A percentile compares a stretch with the other conserved stretches of the same genome.
phyloP scores from a whole-genome alignment of 148 eudicot genomes.

The Rhododendron molle region DNA sequence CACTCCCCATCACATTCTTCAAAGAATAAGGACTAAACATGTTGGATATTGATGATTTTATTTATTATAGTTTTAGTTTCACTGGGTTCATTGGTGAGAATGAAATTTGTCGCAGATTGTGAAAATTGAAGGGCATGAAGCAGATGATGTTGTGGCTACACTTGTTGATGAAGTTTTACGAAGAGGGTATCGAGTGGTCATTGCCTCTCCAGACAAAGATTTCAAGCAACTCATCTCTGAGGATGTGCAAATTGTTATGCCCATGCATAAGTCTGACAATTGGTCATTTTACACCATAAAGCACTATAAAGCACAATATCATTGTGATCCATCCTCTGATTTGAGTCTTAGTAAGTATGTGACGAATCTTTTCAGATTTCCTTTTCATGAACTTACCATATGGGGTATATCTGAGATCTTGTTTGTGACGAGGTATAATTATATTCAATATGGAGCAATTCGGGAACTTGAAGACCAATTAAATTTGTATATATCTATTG shows the following conservation, averaged over 20 bases:
- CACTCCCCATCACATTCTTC: background rate
- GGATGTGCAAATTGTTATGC: conserved; percentile 90
- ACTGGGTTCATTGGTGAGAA: conserved; percentile 6
- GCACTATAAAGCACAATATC: conserved; percentile 83
- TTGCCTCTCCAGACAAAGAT: conserved; percentile 98
- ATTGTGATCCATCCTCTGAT: conserved; percentile 82
- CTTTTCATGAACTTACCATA: background rate
- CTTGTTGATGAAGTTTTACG: conserved; percentile 56
- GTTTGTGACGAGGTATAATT: background rate
- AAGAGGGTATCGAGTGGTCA: conserved; percentile 58
- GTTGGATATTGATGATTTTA: background rate
- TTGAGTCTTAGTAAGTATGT: conserved; percentile 74
- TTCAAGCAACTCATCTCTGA: conserved; percentile 93
- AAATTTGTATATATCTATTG: background rate
- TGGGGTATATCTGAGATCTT: background rate
- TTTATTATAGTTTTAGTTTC: background rate
- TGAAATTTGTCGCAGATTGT: conserved; percentile 47
- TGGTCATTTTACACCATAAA: conserved; percentile 96
- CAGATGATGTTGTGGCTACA: conserved; percentile 94
- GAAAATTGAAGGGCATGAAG: conserved; percentile 73
- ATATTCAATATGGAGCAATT: background rate
- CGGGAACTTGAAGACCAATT: background rate
- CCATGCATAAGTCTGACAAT: conserved; percentile 61
- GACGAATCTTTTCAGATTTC: background rate
- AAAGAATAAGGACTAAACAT: background rate